Base-by-base conservation (phyloP, 345 rosid species). In the Cardamine occulta region DNA sequence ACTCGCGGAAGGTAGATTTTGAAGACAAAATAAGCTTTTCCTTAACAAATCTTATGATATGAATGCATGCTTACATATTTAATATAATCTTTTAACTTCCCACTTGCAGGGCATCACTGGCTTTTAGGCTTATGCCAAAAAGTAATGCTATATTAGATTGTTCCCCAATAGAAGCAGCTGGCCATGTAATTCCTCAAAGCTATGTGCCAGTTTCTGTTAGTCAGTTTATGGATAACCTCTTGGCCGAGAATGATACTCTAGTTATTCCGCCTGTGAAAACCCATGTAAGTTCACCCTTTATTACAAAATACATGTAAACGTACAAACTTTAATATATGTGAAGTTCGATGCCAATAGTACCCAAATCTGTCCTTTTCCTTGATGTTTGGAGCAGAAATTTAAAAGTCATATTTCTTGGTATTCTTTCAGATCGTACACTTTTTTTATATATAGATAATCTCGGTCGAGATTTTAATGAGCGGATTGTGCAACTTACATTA, bases 151-250 rank as follows among this genome's bases (percentile, higher is more conserved):
- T 95, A 81, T 87, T 95, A 81, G 99, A 95, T 87, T 90, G 97
- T 78, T 85, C 97, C 73, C 99, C 92, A 32, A 84, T 95, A 83
- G 89, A 88, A 54, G 93, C 97, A n/a, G 99, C 95, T 57, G 97
- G 99, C 75, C 97, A 95, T 84, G 85, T 88, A 61, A 90, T 90
- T 83, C 93, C 96, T 26, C 99, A 90, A 39, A 88, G 91, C 82
- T 91, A 86, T 83, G 96, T 88, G 48, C 97, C 96, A 49, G 84
- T 95, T 77, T 91, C 99, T 58, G 97, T 90, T 39, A 95, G 96
- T 85, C 97, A 95, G 80, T 95, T 95, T 82, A 89, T 95, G 99
- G 97, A 91, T 77, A 96, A 95, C 74, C 97, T 95, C 77, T 88
- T 97, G 79, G 93, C 96, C 15, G 99, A 91, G 88, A 96, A 91